phyloP scores from a whole-genome alignment of 768 basidiomycete species.

The Termitomyces sp. region DNA sequence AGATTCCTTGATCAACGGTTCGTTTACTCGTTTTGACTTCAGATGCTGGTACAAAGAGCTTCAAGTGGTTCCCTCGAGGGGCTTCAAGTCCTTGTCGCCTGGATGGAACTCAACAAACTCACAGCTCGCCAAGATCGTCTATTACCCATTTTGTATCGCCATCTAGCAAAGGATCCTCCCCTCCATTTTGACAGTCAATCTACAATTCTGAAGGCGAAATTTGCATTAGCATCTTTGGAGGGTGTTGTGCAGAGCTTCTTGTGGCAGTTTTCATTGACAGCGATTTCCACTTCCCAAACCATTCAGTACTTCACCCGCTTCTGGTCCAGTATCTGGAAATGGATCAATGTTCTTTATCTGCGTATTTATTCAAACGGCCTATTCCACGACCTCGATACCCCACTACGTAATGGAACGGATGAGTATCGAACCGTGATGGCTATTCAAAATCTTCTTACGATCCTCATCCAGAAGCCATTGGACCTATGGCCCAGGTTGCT shows the following conservation, averaged over 20 bases:
- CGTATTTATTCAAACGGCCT: not conserved
- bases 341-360: constrained; percentile 1
- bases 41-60: not conserved
- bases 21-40: not conserved
- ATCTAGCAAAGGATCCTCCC: not conserved
- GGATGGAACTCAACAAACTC: constrained; percentile 8
- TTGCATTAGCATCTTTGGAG: not conserved
- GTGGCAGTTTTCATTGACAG: not conserved
- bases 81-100: constrained; percentile 4
- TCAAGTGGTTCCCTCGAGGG: constrained; percentile 1
- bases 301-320: not conserved
- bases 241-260: constrained; percentile 3
- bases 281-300: not conserved
- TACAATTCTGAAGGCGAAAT: not conserved
- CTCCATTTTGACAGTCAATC: not conserved
- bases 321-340: constrained; percentile 5
- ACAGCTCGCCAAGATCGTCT: constrained; percentile 6
- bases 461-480: not conserved
- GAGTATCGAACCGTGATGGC: constrained; percentile 1
- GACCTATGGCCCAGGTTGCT: not conserved
- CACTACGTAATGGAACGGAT: not conserved
- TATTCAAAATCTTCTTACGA: not conserved
- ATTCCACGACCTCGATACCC: not conserved
- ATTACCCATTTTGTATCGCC: constrained; percentile 1
- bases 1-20: not conserved